Conservation (phyloP, 2,329 filamentous ascomycete genomes). For the Plectosphaerella plurivora region DNA sequence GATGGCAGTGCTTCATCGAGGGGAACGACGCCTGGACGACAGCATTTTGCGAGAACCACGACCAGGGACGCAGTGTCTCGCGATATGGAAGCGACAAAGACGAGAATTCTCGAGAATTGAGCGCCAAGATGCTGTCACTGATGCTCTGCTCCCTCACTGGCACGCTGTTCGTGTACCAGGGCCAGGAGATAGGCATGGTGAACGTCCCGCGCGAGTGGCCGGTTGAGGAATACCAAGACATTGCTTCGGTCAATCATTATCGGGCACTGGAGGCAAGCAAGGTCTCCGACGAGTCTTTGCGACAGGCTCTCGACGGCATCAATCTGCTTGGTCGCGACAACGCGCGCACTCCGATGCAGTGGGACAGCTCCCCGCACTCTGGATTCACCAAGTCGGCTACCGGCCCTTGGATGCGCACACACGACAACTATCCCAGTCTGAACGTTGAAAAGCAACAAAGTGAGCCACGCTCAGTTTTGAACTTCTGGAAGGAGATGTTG, state of each 20-base stretch:
- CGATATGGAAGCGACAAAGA: conserved; percentile 44
- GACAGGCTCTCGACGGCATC: conserved; percentile 45
- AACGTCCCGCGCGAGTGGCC: conserved; percentile 45
- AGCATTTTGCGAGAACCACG: conserved; percentile 58
- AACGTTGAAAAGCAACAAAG: conserved; percentile 49
- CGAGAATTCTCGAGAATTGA: conserved; percentile 30
- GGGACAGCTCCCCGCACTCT: conserved; percentile 50
- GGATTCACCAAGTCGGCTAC: conserved; percentile 50
- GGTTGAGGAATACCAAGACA: conserved; percentile 42
- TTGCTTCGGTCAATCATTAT: conserved; percentile 46
- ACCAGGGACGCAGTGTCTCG: conserved; percentile 51
- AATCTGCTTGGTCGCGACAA: conserved; percentile 61
- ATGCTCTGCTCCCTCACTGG: conserved; percentile 42
- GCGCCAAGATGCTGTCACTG: conserved; percentile 50
- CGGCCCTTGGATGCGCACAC: conserved; percentile 55
- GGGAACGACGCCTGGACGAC: conserved; percentile 54
- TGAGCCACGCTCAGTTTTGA: conserved; percentile 44
- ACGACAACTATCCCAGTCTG: conserved; percentile 49
- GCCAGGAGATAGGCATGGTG: conserved; percentile 54
- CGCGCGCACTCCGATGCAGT: conserved; percentile 65
- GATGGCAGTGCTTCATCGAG: conserved; percentile 47
- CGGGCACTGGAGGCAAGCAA: conserved; percentile 13
- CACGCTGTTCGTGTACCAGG: conserved; percentile 53
- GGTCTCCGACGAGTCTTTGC: conserved; percentile 23
- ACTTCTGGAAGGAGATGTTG: conserved; percentile 58